These are phyloP conservation scores for Simmondsia chinensis DNA, from an alignment of 148 eudicot genomes.

Conservation along the genomic window DNA sequence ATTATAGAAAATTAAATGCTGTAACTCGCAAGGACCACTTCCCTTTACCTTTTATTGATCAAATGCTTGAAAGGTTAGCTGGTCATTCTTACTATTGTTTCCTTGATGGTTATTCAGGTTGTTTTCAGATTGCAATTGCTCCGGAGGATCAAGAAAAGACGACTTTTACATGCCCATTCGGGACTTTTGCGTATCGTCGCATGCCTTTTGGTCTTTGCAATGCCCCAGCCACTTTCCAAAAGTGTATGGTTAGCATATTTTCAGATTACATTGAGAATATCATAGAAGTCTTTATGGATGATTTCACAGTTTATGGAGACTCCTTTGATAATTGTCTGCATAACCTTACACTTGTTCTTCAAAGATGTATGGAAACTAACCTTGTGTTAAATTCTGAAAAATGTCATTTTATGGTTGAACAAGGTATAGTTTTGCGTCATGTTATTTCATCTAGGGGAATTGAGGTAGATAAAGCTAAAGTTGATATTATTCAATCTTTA, in stretches of 20 bases:
- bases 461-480: neutral
- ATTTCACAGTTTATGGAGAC: neutral
- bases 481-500: neutral
- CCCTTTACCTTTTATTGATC: conserved; percentile 1
- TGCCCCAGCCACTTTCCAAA: neutral
- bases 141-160: neutral
- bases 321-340: neutral
- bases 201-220: neutral
- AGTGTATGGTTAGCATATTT: neutral
- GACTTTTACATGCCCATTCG: neutral
- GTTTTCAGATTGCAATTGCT: neutral
- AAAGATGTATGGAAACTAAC: neutral
- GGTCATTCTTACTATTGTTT: too few relatives aligned
- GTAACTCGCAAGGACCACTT: conserved; percentile 11
- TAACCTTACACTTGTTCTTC: neutral
- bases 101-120: too few relatives aligned
- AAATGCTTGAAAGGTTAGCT: neutral
- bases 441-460: neutral
- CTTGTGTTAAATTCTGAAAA: neutral
- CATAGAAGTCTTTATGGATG: neutral
- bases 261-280: neutral
- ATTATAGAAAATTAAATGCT: conserved; percentile 4
- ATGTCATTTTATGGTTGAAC: conserved; percentile 6
- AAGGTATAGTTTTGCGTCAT: neutral
- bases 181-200: neutral